Evolutionary conservation across 2,329 filamentous ascomycete genomes (phyloP), one percentile per base, ranked within the genome.

Genomic region (Sclerotinia nivalis): DNA sequence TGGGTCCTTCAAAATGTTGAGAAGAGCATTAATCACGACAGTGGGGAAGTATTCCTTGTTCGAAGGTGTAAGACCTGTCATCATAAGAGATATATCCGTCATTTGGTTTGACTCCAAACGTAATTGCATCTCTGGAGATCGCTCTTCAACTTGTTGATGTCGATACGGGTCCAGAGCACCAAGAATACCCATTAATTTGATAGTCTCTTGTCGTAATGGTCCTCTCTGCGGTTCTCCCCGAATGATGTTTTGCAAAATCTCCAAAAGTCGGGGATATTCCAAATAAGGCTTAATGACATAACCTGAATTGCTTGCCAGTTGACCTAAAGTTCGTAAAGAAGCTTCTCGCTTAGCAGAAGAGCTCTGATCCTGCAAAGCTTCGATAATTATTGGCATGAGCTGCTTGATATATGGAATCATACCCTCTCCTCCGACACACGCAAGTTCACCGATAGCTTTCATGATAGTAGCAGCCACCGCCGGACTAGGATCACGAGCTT

Each of bases 41-140:
- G 96, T 99, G 0, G 96, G 96, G 78, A 97, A 99, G 80, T 99
- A 99, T 76, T 99, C 96, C 78, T 99, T 97, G 77, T 93, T 97
- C 0, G 95, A 98, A 0, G 96, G 96, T 0, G 94, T 98, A 54
- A 97, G 85, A 20, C 96, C 96, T 55, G 93, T 93, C 95, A 99
- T 99, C 85, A 99, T 98, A 43, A 99, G 85, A 4, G 94, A 96
- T 59, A 99, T 96, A 80, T 99, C 96, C 0, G 95, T 97, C 76
- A 97, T 83, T 70, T 89, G 87, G 54, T 86, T 87, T 1, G 85
- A 84, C 74, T 90, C 88, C 52, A 84, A 84, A 28, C 85, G 86
- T 40, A 86, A 87, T 77, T 96, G 92, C 73, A 91, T 87, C 77
- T 97, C 95, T 0, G 93, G 93, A 2, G 90, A 91, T 73, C 90